Evolutionary conservation across 768 basidiomycete genomes (phyloP), one percentile per base, ranked within the genome.

Genomic region (Boletus reticulatus): DNA sequence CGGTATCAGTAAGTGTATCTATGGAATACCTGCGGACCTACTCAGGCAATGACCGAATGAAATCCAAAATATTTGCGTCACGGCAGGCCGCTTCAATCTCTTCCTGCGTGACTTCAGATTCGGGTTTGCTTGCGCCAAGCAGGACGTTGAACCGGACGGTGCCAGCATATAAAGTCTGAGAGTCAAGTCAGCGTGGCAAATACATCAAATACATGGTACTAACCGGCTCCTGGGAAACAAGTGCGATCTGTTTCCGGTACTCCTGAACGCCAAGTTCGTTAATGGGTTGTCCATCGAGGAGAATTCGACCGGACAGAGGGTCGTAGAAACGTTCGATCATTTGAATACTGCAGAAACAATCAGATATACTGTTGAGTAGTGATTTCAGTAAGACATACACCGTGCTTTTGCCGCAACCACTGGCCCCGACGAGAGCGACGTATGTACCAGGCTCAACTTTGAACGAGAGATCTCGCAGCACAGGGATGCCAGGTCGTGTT

Each of bases 61-160:
- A 97, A 31, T 95, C 92, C 53, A 94, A 76, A 68, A 95, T 87
- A 67, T 97, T 97, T 43, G 95, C 95, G 62, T 91, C 79, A 17
- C 87, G 81, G 65, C 94, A 95, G 0, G 84, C 94, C 20, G 81
- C 77, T 68, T 94, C 91, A 31, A 97, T 84, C 70, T 97, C 93
- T 63, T 87, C 81, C 65, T 94, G 84, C 4, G 92, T 93, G 11
- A 94, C 89, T 62, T 94, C 85, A 0, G 83, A 81, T 37, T 74
- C 74, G 5, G 89, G 87, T 66, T 90, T 92, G 60, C 78, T 82
- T 38, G 90, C 88, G 17, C 94, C 94, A 37, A 97, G 85, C 8
- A 94, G 70, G 68, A 95, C 84, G 71, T 98, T 98, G 75, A 96
- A 95, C 29, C 89, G 87, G 56, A 97, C 78, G 2, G 90, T 90